Base-by-base conservation (phyloP, 495 filamentous ascomycete species). In the Xylaria grammica region DNA sequence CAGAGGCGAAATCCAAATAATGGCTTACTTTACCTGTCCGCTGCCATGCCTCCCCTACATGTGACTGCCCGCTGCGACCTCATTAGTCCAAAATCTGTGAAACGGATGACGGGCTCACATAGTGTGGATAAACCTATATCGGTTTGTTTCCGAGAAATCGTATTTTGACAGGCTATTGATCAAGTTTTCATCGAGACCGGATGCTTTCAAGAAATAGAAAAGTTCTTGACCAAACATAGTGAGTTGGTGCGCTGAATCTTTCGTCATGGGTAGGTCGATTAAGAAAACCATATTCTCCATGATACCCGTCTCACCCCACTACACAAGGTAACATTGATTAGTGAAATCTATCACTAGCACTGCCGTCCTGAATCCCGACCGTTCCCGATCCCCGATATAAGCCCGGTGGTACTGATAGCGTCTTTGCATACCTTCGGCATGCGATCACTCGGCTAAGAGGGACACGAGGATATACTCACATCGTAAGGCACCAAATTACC, bases 241-340 rank as follows among this genome's bases (percentile, higher is more conserved):
- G 26, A 86, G 76, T 0, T 81, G 61, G 2, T 77, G 68, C 26
- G 77, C 61, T 3, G 75, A 69, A 15, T 75, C 65, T 8, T 75
- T 60, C 11, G 84, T 78, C 26, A 84, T 82, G 0, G 93, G 93
- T 10, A 97, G 84, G 71, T 97, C 93, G 63, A 97, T 91, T 5
- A 97, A 72, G 67, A 96, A 97, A 3, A 91, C 86, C 65, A 86
- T 89, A 72, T 96, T 96, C 69, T 97, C 93, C 87, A 96, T 91
- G 1, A 87, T 69, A 0, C 88, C 87, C 3, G 83, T 82, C 70
- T 94, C 93, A 0, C 93, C 93, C 93, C 93, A 96, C 60, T 55
- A 36, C 26, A 36, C n/a, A 19, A 53, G 2, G n/a, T 48, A 71
- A 68, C 20, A 13, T 5, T 45, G 17, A 45, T 45, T 3, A 53